phyloP scores from a whole-genome alignment of 1,284 basidiomycete genomes.

The Heliocybe sulcata region DNA sequence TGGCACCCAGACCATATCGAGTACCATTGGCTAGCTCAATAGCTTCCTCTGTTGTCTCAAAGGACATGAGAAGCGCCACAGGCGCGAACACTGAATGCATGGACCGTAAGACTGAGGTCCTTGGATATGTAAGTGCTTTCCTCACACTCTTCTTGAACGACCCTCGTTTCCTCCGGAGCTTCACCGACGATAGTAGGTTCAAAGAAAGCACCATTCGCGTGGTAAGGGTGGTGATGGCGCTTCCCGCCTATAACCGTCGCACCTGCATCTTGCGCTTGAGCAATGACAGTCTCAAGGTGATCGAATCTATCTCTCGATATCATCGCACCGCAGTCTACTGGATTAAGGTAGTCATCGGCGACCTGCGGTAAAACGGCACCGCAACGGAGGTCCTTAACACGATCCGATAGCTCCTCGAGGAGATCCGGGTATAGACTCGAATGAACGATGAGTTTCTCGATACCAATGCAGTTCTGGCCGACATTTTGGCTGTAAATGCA shows the following conservation, averaged over 20 bases:
- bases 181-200: slow-evolving; percentile 81
- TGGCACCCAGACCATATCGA: slow-evolving; percentile 88
- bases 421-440: slow-evolving; percentile 68
- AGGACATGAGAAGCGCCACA: slow-evolving; percentile 78
- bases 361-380: slow-evolving; percentile 62
- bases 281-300: slow-evolving; percentile 66
- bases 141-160: slow-evolving; percentile 78
- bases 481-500: slow-evolving; percentile 65
- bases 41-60: slow-evolving; percentile 76
- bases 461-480: slow-evolving; percentile 97
- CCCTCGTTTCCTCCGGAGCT: slow-evolving; percentile 67
- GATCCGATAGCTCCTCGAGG: slow-evolving; percentile 54
- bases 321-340: slow-evolving; percentile 81
- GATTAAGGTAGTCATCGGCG: slow-evolving; percentile 58
- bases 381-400: slow-evolving; percentile 59
- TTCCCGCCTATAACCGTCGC: slow-evolving; percentile 68
- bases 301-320: slow-evolving; percentile 66
- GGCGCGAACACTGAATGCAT: slow-evolving; percentile 77
- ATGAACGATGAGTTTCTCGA: slow-evolving; percentile 90
- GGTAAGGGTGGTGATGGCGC: slow-evolving; percentile 56
- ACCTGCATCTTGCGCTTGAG: slow-evolving; percentile 66
- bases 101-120: slow-evolving; percentile 3
- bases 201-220: slow-evolving; percentile 76
- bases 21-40: slow-evolving; percentile 83
- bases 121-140: slow-evolving; percentile 7